Evolutionary conservation across 345 rosid genomes (phyloP).

Genomic region (Streptanthus diversifolius): DNA sequence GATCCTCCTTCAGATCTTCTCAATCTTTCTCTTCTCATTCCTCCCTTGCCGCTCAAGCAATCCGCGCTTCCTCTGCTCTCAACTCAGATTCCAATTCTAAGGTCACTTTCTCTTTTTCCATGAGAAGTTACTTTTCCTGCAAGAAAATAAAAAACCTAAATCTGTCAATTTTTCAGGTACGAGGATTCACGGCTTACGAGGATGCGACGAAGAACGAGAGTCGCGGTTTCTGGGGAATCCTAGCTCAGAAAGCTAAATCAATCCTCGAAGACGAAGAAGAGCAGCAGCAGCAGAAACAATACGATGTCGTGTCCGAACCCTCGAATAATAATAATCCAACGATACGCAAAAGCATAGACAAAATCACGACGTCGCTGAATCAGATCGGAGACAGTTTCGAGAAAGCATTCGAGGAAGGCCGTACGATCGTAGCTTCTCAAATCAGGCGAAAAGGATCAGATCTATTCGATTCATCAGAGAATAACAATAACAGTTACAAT

Average conservation of each 20-base stretch:
- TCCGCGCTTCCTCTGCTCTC: conserved; percentile 51
- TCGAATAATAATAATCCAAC: conserved; percentile 46
- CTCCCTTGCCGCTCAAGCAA: conserved; percentile 82
- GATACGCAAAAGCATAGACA: conserved; percentile 69
- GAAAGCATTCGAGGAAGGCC: conserved; percentile 90
- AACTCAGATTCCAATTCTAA: conserved; percentile 8
- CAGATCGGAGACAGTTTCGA: conserved; percentile 87
- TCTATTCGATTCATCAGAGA: conserved; percentile 30
- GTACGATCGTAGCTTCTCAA: conserved; percentile 73
- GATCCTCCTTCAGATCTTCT: conserved; percentile 38
- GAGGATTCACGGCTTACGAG: conserved; percentile 75
- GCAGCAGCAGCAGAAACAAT: neutral
- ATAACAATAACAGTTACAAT: conserved; percentile 15
- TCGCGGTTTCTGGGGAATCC: conserved; percentile 77
- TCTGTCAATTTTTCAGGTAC: conserved; percentile 9
- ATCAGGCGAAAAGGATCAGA: conserved; percentile 57
- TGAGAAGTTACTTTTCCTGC: neutral
- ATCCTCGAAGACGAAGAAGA: conserved; percentile 72
- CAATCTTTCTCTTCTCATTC: conserved; percentile 44
- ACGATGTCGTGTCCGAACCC: conserved; percentile 22
- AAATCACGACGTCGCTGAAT: conserved; percentile 67
- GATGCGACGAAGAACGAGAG: conserved; percentile 31
- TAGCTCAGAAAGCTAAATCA: conserved; percentile 84
- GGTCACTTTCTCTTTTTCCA: conserved; percentile 37
- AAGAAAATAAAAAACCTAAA: conserved; percentile 4